A percentile compares a stretch with the other conserved stretches of the same genome.
These are phyloP conservation scores for Oemleria cerasiformis DNA, from an alignment of 306 rosid genomes.

Conservation along the genomic window DNA sequence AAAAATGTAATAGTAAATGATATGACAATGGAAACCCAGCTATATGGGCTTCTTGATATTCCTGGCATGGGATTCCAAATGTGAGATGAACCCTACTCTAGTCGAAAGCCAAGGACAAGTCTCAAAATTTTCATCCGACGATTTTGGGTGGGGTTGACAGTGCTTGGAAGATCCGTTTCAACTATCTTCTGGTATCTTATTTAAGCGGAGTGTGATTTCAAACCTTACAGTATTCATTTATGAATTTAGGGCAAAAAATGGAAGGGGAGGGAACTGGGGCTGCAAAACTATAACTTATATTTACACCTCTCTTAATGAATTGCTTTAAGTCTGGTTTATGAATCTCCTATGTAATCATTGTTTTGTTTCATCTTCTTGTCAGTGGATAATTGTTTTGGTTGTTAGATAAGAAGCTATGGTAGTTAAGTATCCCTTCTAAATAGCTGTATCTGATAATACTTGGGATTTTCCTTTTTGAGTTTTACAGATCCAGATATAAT, in stretches of 20 bases:
- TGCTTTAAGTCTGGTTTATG: background rate
- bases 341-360: background rate
- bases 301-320: background rate
- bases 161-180: background rate
- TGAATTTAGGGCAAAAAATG: background rate
- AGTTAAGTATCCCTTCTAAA: background rate
- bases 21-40: background rate
- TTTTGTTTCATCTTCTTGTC: background rate
- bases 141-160: background rate
- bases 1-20: background rate
- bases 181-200: background rate
- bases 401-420: background rate
- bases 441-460: background rate
- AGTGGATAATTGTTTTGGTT: background rate
- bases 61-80: background rate
- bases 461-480: slow-evolving; percentile 7
- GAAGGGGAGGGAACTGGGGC: background rate
- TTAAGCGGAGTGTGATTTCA: background rate
- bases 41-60: background rate
- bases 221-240: background rate
- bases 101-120: background rate
- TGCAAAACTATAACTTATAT: too few species aligned
- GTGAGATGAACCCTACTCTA: background rate
- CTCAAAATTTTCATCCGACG: background rate
- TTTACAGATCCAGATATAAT: slow-evolving; percentile 82